phyloP scores from a whole-genome alignment of 805 yeast species.

The Barnettozyma salicaria region DNA sequence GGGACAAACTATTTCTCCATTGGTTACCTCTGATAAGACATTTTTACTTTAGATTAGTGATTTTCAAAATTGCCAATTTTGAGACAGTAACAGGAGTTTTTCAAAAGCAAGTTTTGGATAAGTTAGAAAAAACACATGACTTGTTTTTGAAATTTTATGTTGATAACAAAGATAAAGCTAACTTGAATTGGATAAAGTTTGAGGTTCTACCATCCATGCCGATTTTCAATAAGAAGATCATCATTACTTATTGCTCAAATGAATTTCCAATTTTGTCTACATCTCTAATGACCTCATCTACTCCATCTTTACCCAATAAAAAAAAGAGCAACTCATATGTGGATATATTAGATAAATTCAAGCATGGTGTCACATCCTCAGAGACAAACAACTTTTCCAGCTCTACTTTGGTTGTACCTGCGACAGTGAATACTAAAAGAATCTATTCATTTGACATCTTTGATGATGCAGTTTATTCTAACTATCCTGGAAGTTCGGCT shows the following conservation, averaged over 20 bases:
- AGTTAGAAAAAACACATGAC: slow-evolving; percentile 7
- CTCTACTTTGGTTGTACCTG: slow-evolving; percentile 13
- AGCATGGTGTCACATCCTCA: background rate
- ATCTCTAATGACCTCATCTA: background rate
- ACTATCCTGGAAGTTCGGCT: slow-evolving; percentile 9
- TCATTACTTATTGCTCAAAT: slow-evolving; percentile 31
- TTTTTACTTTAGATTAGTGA: slow-evolving; percentile 56
- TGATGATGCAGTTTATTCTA: slow-evolving; percentile 55
- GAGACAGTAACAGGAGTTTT: slow-evolving; percentile 2
- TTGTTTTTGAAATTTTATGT: slow-evolving; percentile 1
- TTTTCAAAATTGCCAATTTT: slow-evolving; percentile 49
- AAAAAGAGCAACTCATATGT: slow-evolving; percentile 8
- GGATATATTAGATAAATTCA: slow-evolving; percentile 7
- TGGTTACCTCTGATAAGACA: slow-evolving; percentile 76
- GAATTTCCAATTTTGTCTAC: slow-evolving; percentile 1
- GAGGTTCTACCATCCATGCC: slow-evolving; percentile 29
- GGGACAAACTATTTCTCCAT: slow-evolving; percentile 61
- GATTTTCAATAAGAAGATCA: slow-evolving; percentile 43
- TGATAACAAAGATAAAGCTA: background rate
- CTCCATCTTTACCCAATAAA: background rate
- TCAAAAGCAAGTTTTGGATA: slow-evolving; percentile 2
- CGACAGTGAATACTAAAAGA: slow-evolving; percentile 24
- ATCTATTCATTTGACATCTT: slow-evolving; percentile 58
- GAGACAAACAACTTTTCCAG: slow-evolving; percentile 10
- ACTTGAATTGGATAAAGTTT: slow-evolving; percentile 5